Base-by-base conservation (phyloP, 805 yeast species). In the Hanseniaspora jakobsenii region DNA sequence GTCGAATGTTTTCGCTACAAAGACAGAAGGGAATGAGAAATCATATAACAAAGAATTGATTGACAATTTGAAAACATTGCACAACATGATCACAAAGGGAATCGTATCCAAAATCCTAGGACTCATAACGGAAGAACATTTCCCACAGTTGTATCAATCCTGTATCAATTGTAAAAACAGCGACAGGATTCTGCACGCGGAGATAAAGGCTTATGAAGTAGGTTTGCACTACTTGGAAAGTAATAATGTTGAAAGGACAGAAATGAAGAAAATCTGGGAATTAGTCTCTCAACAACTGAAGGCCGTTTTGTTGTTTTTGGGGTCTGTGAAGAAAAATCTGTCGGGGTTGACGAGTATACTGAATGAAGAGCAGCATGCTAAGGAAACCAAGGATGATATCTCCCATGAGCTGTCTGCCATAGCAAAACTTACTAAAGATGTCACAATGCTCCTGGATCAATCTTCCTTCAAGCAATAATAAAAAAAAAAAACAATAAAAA, bases 351-450 rank as follows among this genome's bases (percentile, higher is more conserved):
- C 46, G 55, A 70, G 73, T 1, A 78, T 93, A 2, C 80, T 89
- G 75, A 72, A 74, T 44, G 95, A 83, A 51, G 67, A 85, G 47
- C 87, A 94, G 0, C n/a, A n/a, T 71, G 78, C 13, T 67, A 24
- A 24, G 6, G 27, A 7, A 6, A 27, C 14, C 7, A 41, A 89
- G 41, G 78, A 81, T 52, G 95, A 83, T 46, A 79, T 80, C 5
- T 66, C 94, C 47, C 78, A 87, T 6, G 75, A 82, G 5, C 71
- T 89, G 62, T 83, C 94, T 0, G 73, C 77, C 29, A 66, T 89
- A 48, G 87, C 96, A 0, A 77, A 84, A 51, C 81, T 87, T 3
- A 84, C 95, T 3, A 89, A 89, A 55, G 97, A 89, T 55, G 81
- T 89, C 13, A 86, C 96, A 0, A 77, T 84, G n/a, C 68, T 83